Conservation (phyloP, 2,329 filamentous ascomycete species). For the Trichoderma sp. region DNA sequence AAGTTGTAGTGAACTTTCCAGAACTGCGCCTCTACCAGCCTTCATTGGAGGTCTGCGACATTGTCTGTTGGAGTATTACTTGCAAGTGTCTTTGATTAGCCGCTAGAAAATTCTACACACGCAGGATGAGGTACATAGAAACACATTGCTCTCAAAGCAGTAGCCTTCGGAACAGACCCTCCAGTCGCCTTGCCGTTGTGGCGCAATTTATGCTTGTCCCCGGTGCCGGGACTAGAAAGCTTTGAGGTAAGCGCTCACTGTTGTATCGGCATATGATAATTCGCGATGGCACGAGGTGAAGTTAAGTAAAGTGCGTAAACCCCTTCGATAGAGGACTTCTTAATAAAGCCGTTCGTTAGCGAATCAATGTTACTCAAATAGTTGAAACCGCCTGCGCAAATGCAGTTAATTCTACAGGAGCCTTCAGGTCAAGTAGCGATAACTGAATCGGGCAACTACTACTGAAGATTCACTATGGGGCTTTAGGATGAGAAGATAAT, state of each 20-base stretch:
- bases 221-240: background rate
- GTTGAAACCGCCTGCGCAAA: background rate
- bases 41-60: background rate
- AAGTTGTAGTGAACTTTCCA: background rate
- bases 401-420: background rate
- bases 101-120: background rate
- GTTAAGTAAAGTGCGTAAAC: background rate
- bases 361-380: background rate
- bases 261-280: background rate
- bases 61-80: background rate
- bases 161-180: background rate
- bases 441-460: background rate
- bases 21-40: background rate
- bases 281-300: background rate
- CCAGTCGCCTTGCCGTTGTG: background rate
- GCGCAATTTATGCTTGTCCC: background rate
- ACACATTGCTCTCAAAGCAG: background rate
- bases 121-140: background rate
- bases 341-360: background rate
- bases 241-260: background rate
- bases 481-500: background rate
- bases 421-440: rapidly evolving
- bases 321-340: background rate
- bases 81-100: background rate
- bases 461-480: background rate